phyloP scores from a whole-genome alignment of 371 early-diverging fungal species.

The Rhizoclosmatium hyalinum region DNA sequence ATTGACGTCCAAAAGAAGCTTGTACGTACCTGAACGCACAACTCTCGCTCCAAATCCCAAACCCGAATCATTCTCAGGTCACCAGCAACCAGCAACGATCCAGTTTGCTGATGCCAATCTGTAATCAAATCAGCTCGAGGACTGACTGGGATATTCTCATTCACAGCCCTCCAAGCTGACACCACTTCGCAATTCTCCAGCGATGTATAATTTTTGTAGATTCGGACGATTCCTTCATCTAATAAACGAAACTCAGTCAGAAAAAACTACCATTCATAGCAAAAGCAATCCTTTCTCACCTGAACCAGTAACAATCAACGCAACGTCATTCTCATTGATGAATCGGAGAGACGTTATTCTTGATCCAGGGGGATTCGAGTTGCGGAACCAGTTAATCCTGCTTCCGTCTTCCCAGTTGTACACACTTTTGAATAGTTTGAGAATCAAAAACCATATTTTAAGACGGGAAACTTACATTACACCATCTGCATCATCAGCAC shows the following conservation, averaged over 20 bases:
- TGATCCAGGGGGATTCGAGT: constrained; percentile 72
- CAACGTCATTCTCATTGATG: constrained; percentile 89
- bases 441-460: neutral
- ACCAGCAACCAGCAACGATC: constrained; percentile 75
- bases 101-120: constrained; percentile 83
- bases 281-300: constrained; percentile 48
- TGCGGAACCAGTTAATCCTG: constrained; percentile 70
- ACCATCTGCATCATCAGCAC: constrained; percentile 69
- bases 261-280: neutral
- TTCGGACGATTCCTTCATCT: constrained; percentile 80
- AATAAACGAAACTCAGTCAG: neutral
- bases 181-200: constrained; percentile 70
- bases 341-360: constrained; percentile 79
- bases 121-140: constrained; percentile 70
- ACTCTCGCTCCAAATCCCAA: constrained; percentile 86
- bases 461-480: constrained; percentile 53
- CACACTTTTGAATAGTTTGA: constrained; percentile 53
- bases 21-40: constrained; percentile 67
- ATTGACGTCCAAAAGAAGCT: neutral
- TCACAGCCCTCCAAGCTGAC: constrained; percentile 78
- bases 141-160: constrained; percentile 67
- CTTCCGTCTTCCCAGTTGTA: constrained; percentile 78
- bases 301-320: constrained; percentile 80
- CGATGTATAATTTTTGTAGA: constrained; percentile 77
- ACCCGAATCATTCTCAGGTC: constrained; percentile 74